Percentiles rank a stretch among this genome's conserved stretches.
These are phyloP conservation scores for Ilyonectria destructans DNA, from an alignment of 2,329 filamentous ascomycete genomes.

Conservation along the genomic window DNA sequence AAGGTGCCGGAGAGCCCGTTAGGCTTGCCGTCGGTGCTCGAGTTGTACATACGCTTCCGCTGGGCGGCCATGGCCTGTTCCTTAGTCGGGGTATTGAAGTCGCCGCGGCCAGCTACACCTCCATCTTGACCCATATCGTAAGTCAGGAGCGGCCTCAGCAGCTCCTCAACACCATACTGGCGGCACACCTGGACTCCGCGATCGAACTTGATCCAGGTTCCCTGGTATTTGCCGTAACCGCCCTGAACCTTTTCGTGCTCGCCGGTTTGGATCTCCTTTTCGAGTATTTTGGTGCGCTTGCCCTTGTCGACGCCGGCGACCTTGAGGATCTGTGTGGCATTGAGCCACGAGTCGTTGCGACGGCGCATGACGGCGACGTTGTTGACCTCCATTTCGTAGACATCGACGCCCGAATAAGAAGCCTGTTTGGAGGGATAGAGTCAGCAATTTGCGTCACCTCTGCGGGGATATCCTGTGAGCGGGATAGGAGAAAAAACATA, in stretches of 20 bases:
- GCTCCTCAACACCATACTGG: constrained; percentile 83
- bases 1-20: constrained; percentile 86
- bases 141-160: constrained; percentile 81
- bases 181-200: constrained; percentile 93
- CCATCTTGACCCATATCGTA: constrained; percentile 88
- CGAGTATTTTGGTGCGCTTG: constrained; percentile 96
- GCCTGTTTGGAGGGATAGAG: constrained; percentile 65
- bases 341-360: constrained; percentile 95
- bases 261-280: constrained; percentile 97
- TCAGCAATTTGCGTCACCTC: constrained; percentile 38
- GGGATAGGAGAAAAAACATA: constrained; percentile 52
- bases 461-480: background rate
- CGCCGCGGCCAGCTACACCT: constrained; percentile 78
- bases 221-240: constrained; percentile 98
- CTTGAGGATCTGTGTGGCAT: constrained; percentile 98
- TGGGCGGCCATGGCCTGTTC: constrained; percentile 98
- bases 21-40: constrained; percentile 75
- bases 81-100: constrained; percentile 95
- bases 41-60: constrained; percentile 91
- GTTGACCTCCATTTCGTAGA: constrained; percentile 99
- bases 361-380: constrained; percentile 95
- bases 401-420: constrained; percentile 94
- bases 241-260: constrained; percentile 99
- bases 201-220: constrained; percentile 97
- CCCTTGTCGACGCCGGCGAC: constrained; percentile 98